Conservation (phyloP, 768 basidiomycete genomes). For the Leccinum fibrillosum region DNA sequence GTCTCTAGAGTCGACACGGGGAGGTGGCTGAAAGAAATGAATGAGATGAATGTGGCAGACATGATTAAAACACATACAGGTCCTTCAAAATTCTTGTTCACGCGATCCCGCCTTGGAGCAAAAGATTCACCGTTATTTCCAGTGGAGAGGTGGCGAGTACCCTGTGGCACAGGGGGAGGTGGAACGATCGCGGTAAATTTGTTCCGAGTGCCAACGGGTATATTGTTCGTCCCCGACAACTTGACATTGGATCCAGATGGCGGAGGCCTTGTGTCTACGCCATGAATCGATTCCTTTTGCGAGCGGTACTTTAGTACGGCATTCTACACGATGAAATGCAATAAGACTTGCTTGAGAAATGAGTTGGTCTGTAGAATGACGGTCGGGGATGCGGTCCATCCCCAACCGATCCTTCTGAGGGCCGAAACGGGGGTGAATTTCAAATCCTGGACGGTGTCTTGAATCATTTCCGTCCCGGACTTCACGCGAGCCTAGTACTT, state of each 20-base stretch:
- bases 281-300: slow-evolving; percentile 22
- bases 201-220: slow-evolving; percentile 28
- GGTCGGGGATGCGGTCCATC: slow-evolving; percentile 10
- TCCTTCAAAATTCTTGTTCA: slow-evolving; percentile 20
- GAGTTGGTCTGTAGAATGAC: slow-evolving; percentile 16
- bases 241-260: slow-evolving; percentile 20
- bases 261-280: slow-evolving; percentile 11
- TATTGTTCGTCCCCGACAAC: slow-evolving; percentile 33
- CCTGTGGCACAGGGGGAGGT: not conserved
- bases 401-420: slow-evolving; percentile 16
- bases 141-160: slow-evolving; percentile 1
- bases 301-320: not conserved
- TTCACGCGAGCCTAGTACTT: slow-evolving; percentile 15
- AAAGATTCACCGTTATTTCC: slow-evolving; percentile 23
- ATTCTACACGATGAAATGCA: not conserved
- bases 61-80: slow-evolving; percentile 14
- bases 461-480: slow-evolving; percentile 16
- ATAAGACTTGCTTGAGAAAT: slow-evolving; percentile 17
- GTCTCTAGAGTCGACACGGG: slow-evolving; percentile 9
- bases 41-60: slow-evolving; percentile 5
- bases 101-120: slow-evolving; percentile 15
- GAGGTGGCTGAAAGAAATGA: slow-evolving; percentile 11
- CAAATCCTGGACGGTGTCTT: slow-evolving; percentile 16
- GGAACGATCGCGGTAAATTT: slow-evolving; percentile 19
- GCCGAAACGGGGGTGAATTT: slow-evolving; percentile 15